These are phyloP conservation scores for Zygosaccharomyces kombuchaensis DNA, from an alignment of 805 yeast species.

Conservation along the genomic window DNA sequence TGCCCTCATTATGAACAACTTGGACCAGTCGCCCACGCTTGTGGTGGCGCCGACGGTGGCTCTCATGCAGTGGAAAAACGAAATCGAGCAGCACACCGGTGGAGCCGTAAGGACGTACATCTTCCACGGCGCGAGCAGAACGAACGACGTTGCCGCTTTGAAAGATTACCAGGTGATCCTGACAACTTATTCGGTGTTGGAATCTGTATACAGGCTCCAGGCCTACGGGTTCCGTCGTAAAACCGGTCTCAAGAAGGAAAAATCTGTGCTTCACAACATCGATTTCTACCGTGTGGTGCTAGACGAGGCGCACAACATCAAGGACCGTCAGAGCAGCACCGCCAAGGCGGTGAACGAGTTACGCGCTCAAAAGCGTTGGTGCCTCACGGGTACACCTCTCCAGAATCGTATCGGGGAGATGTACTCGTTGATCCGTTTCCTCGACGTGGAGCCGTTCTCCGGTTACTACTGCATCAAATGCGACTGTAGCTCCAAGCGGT, in stretches of 20 bases:
- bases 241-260: constrained; percentile 64
- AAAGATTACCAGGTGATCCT: constrained; percentile 62
- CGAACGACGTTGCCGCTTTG: constrained; percentile 53
- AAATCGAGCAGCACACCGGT: constrained; percentile 79
- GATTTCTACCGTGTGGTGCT: constrained; percentile 79
- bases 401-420: constrained; percentile 96
- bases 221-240: constrained; percentile 77
- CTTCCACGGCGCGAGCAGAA: constrained; percentile 83
- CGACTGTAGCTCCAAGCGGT: constrained; percentile 72
- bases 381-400: constrained; percentile 92
- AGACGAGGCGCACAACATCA: constrained; percentile 97
- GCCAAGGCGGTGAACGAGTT: constrained; percentile 84
- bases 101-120: constrained; percentile 63
- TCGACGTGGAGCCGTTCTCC: constrained; percentile 81
- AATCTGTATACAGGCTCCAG: constrained; percentile 80
- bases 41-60: constrained; percentile 99
- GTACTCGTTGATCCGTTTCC: constrained; percentile 83
- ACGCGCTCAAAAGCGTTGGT: constrained; percentile 74
- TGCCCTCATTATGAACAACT: constrained; percentile 72
- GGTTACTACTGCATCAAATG: constrained; percentile 91
- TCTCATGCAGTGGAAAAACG: constrained; percentile 94
- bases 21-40: constrained; percentile 64
- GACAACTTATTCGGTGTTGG: constrained; percentile 90
- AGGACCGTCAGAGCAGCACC: constrained; percentile 89
- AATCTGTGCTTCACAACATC: constrained; percentile 67